A percentile compares a stretch with the other conserved stretches of the same genome.
Evolutionary conservation across 257 asterid species (phyloP).

Genomic region (Paulownia fortunei): DNA sequence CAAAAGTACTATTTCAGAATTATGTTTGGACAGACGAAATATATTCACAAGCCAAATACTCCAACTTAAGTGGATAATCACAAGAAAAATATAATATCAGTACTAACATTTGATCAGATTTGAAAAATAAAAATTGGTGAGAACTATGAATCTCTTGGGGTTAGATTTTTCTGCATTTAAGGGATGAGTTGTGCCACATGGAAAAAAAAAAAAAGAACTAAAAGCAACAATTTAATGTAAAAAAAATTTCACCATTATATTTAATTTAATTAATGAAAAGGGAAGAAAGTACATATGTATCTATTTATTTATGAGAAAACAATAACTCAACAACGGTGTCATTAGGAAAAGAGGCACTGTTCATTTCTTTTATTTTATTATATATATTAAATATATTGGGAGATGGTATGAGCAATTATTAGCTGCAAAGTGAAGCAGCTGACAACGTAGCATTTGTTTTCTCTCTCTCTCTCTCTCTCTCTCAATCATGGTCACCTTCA

Average conservation of each 20-base stretch:
- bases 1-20: too few species aligned
- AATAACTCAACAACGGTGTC: background rate
- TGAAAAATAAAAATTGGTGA: too few species aligned
- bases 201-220: background rate
- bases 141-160: too few species aligned
- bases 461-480: slow-evolving; percentile 15
- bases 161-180: too few species aligned
- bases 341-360: background rate
- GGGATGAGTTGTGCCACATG: too few species aligned
- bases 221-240: background rate
- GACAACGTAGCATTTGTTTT: slow-evolving; percentile 37
- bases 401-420: slow-evolving; percentile 47
- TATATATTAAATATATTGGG: slow-evolving; percentile 14
- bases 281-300: background rate
- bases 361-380: slow-evolving; percentile 13
- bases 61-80: too few species aligned
- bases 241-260: too few species aligned
- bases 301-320: background rate
- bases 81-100: too few species aligned
- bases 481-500: slow-evolving; percentile 51
- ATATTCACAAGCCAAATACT: too few species aligned
- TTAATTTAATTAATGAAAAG: too few species aligned
- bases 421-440: slow-evolving; percentile 47
- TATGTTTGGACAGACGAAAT: too few species aligned
- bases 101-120: too few species aligned